phyloP scores from a whole-genome alignment of 2,329 filamentous ascomycete genomes.

The Raffaelea arxii region DNA sequence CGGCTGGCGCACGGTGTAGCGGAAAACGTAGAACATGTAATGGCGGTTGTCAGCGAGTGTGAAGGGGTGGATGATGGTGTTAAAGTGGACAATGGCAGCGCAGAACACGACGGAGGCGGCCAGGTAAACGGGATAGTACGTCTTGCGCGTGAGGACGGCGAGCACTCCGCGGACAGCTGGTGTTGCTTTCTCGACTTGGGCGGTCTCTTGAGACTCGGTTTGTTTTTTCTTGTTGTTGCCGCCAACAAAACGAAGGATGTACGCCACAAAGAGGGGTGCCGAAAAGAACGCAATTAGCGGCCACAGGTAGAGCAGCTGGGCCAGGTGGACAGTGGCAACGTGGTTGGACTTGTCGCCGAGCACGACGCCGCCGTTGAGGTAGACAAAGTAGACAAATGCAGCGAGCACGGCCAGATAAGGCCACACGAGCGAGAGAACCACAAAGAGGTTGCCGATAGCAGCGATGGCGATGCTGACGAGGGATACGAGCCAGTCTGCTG shows the following conservation, averaged over 20 bases:
- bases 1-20: slow-evolving; percentile 63
- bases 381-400: slow-evolving; percentile 64
- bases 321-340: slow-evolving; percentile 74
- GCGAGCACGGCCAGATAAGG: slow-evolving; percentile 53
- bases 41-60: slow-evolving; percentile 94
- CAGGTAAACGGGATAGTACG: slow-evolving; percentile 27
- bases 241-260: not conserved
- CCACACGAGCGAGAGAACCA: slow-evolving; percentile 39
- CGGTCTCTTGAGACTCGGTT: not conserved
- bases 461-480: slow-evolving; percentile 55
- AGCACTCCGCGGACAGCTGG: slow-evolving; percentile 6
- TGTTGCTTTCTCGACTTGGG: not conserved
- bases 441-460: slow-evolving; percentile 36
- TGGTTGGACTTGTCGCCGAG: slow-evolving; percentile 94
- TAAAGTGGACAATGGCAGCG: slow-evolving; percentile 54
- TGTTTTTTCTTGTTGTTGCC: not conserved
- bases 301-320: slow-evolving; percentile 95
- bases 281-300: slow-evolving; percentile 87
- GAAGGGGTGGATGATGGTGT: slow-evolving; percentile 93
- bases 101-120: slow-evolving; percentile 26
- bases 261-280: slow-evolving; percentile 54
- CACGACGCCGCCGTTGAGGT: slow-evolving; percentile 86
- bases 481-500: slow-evolving; percentile 43
- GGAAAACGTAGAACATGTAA: slow-evolving; percentile 95
- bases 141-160: slow-evolving; percentile 20